A percentile compares a stretch with the other conserved stretches of the same genome.
These are phyloP conservation scores for Yamadazyma buinensis DNA, from an alignment of 1,139 yeast genomes.

Conservation along the genomic window DNA sequence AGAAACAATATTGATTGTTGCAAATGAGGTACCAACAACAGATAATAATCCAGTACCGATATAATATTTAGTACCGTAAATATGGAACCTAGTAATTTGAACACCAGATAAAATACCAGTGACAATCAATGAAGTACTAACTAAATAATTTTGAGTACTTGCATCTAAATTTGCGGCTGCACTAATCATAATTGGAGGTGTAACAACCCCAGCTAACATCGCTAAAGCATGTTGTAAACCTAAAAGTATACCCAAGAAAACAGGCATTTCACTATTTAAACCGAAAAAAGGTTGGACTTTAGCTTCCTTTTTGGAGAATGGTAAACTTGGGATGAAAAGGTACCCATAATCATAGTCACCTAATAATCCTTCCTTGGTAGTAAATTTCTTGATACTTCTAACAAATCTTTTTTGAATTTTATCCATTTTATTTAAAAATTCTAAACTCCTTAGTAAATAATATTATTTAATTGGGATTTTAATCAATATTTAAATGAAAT, in stretches of 20 bases:
- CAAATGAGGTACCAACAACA: constrained; percentile 84
- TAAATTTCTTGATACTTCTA: constrained; percentile 32
- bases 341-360: constrained; percentile 80
- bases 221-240: constrained; percentile 85
- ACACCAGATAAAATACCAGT: constrained; percentile 68
- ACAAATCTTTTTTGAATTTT: no score
- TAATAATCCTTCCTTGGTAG: constrained; percentile 70
- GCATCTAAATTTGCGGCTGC: constrained; percentile 52
- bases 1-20: constrained; percentile 72
- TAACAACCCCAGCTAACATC: constrained; percentile 82
- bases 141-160: constrained; percentile 58
- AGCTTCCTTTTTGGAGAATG: constrained; percentile 49
- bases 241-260: constrained; percentile 62
- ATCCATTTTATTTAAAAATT: no score
- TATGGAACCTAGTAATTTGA: constrained; percentile 75
- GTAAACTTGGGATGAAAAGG: constrained; percentile 70
- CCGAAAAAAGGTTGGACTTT: constrained; percentile 76
- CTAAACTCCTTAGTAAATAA: no score
- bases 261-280: constrained; percentile 69
- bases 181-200: constrained; percentile 76
- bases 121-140: constrained; percentile 67
- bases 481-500: no score
- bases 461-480: no score
- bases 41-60: constrained; percentile 82
- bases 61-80: constrained; percentile 64